These are phyloP conservation scores for Lactarius deliciosus DNA, from an alignment of 768 basidiomycete species.

Conservation along the genomic window DNA sequence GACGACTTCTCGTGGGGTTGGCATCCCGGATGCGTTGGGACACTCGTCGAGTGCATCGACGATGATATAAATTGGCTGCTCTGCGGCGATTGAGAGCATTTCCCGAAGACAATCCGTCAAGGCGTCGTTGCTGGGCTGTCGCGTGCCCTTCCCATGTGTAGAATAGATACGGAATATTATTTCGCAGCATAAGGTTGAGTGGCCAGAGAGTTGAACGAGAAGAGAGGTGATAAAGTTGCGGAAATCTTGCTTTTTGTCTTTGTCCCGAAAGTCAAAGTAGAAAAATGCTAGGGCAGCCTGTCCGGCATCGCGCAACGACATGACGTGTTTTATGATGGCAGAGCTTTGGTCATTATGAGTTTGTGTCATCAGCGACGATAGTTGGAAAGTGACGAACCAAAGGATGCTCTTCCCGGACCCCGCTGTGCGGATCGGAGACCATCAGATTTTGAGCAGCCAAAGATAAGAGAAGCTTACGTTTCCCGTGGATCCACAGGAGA, in stretches of 20 bases:
- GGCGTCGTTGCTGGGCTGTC: background rate
- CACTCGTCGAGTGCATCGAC: background rate
- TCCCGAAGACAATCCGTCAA: background rate
- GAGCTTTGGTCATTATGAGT: background rate
- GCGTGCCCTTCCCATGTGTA: background rate
- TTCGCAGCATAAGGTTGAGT: background rate
- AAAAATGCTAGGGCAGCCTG: background rate
- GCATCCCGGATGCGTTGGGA: background rate
- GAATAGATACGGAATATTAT: background rate
- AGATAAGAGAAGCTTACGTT: background rate
- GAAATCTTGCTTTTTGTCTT: background rate
- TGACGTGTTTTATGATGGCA: background rate
- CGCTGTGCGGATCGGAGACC: background rate
- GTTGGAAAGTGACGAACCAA: background rate
- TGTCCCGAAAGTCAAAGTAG: background rate
- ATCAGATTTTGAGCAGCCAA: no score
- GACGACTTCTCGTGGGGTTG: background rate
- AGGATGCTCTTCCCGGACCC: background rate
- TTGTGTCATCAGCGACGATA: background rate
- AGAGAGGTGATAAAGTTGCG: background rate
- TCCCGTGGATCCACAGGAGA: background rate
- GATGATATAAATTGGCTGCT: background rate
- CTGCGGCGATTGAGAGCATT: background rate
- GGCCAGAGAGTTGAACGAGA: background rate
- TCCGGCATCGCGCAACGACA: background rate